Evolutionary conservation across 768 basidiomycete genomes (phyloP).

Genomic region (Boletus patriciae): DNA sequence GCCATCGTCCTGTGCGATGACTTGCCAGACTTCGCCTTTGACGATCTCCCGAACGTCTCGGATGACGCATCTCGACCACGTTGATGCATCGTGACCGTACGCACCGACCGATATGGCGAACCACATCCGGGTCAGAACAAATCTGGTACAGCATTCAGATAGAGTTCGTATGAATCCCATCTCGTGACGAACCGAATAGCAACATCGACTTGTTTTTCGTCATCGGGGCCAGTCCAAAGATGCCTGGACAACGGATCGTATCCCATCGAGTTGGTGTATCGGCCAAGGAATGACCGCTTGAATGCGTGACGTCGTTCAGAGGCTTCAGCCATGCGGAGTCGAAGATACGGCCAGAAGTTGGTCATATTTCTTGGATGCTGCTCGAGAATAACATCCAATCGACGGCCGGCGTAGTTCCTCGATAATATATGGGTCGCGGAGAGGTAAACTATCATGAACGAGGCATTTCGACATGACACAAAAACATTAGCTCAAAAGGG

Average conservation of each 20-base stretch:
- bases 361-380: constrained; percentile 46
- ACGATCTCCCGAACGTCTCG: constrained; percentile 54
- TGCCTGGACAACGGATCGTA: constrained; percentile 39
- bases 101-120: constrained; percentile 58
- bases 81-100: constrained; percentile 28
- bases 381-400: constrained; percentile 42
- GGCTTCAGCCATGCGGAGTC: constrained; percentile 47
- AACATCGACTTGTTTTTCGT: constrained; percentile 54
- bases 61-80: constrained; percentile 41
- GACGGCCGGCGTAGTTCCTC: constrained; percentile 48
- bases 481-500: not conserved
- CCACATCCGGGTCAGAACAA: constrained; percentile 61
- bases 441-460: constrained; percentile 50
- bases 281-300: constrained; percentile 50
- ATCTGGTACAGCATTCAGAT: constrained; percentile 42
- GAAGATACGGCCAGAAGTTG: constrained; percentile 75
- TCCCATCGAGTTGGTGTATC: constrained; percentile 28
- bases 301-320: constrained; percentile 40
- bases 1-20: constrained; percentile 35
- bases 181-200: constrained; percentile 50
- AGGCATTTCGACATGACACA: not conserved
- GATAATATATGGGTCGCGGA: constrained; percentile 54
- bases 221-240: constrained; percentile 62
- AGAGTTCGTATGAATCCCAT: not conserved
- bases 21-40: constrained; percentile 58